These are phyloP conservation scores for Polyporus arcularius DNA, from an alignment of 768 basidiomycete species.

Conservation along the genomic window DNA sequence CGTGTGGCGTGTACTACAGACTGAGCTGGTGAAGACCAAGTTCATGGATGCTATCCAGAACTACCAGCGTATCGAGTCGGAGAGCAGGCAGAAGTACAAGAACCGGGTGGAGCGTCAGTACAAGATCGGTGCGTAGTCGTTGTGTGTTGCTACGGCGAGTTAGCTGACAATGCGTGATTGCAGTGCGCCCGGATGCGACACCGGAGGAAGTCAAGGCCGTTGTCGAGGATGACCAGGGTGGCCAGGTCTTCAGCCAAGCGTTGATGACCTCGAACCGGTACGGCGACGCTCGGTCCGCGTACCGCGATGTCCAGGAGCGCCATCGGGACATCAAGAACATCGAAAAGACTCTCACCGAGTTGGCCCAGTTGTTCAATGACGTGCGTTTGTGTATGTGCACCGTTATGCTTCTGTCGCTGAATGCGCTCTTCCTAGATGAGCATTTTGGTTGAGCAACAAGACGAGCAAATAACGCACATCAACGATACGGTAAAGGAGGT, in stretches of 20 bases:
- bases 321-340: conserved; percentile 96
- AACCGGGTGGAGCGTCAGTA: conserved; percentile 75
- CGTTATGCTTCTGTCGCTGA: neutral
- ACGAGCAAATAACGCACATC: conserved; percentile 82
- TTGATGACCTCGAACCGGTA: conserved; percentile 90
- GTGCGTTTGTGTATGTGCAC: conserved; percentile 43
- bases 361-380: conserved; percentile 96
- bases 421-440: conserved; percentile 65
- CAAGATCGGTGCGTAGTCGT: conserved; percentile 58
- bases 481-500: conserved; percentile 74
- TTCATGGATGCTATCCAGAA: conserved; percentile 77
- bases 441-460: conserved; percentile 92
- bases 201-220: conserved; percentile 74
- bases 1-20: conserved; percentile 37
- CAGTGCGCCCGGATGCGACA: conserved; percentile 87
- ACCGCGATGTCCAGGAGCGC: conserved; percentile 95
- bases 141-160: neutral
- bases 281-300: conserved; percentile 86
- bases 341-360: conserved; percentile 87
- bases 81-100: conserved; percentile 62
- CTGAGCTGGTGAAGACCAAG: conserved; percentile 60
- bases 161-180: neutral
- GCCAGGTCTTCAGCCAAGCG: conserved; percentile 83
- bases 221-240: conserved; percentile 62
- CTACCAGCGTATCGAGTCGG: conserved; percentile 76